Base-by-base conservation (phyloP, 2,329 filamentous ascomycete species). In the Penicillium sclerotiorum region DNA sequence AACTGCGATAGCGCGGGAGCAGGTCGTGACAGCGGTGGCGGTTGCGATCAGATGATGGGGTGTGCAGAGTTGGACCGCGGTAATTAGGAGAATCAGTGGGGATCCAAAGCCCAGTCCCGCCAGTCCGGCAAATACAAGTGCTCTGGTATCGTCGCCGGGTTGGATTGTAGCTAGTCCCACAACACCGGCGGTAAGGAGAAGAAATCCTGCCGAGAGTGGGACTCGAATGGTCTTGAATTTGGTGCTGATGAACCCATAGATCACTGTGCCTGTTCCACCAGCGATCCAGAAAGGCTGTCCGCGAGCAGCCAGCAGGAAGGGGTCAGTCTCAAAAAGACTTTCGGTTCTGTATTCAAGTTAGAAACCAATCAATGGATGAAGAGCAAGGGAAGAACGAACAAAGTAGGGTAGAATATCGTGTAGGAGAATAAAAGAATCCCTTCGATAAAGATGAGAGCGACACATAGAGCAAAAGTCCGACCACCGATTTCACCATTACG, bases 381-480 rank as follows among this genome's bases (percentile, higher is more conserved):
- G 15, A 15, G 25, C 18, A 15, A n/a, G 7, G 36, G 20, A 4
- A n/a, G 13, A 13, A 27, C 45, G 41, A 18, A 52, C 50, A 52
- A n/a, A 23, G 33, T 12, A 1, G 45, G 50, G 15, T 52, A 52
- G 28, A 52, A 49, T 2, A 49, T 46, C 7, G 43, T 21, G 32
- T 49, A 52, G 9, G 45, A 30, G 27, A 52, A 52, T 9, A 52
- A 41, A n/a, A 45, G 8, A 12, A 52, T 49, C 4, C 45, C 50
- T 38, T 52, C 45, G n/a, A 52, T 45, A 23, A 52, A 52, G 18
- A 52, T 52, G 22, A 52, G 45, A 8, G 27, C 50, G 37, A 52
- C 28, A 25, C 41, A 52, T 6, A 52, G 36, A 21, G 41, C 50
- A 28, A 49, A 49, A 9, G 45, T 52, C 18, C 46, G 25, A 8